Evolutionary conservation across 2,329 filamentous ascomycete genomes (phyloP).

Genomic region (Colletotrichum sp.): DNA sequence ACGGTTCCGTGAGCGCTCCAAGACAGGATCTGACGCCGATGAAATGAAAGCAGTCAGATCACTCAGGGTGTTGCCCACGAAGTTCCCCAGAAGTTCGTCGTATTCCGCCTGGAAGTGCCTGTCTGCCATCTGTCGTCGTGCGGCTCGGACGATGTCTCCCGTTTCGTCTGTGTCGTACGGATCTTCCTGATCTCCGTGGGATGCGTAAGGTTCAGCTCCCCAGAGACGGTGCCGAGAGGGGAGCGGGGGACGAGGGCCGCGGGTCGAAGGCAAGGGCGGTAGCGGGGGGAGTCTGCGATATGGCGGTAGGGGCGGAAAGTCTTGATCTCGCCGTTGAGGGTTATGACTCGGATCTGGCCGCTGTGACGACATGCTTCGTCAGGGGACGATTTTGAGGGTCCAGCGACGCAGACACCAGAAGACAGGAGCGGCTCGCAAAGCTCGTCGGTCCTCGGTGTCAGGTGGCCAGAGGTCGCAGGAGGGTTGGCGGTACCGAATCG

Average conservation of each 20-base stretch:
- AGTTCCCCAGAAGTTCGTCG: slow-evolving; percentile 16
- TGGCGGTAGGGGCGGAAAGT: slow-evolving; percentile 35
- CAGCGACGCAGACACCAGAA: slow-evolving; percentile 10
- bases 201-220: neutral
- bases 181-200: neutral
- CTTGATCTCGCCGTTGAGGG: slow-evolving; percentile 34
- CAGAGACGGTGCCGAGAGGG: slow-evolving; percentile 1
- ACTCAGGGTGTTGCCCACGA: slow-evolving; percentile 15
- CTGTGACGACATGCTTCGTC: slow-evolving; percentile 22
- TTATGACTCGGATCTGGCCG: slow-evolving; percentile 22
- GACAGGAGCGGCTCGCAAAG: neutral
- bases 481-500: neutral
- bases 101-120: slow-evolving; percentile 22
- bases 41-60: slow-evolving; percentile 15
- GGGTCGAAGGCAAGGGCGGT: slow-evolving; percentile 20
- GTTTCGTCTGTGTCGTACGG: neutral
- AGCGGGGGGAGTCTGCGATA: slow-evolving; percentile 35
- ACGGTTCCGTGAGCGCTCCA: neutral
- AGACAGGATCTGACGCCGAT: neutral
- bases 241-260: neutral
- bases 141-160: neutral
- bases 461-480: neutral
- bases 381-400: slow-evolving; percentile 13
- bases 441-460: neutral
- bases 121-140: slow-evolving; percentile 17